A percentile compares a stretch with the other conserved stretches of the same genome.
phyloP scores from a whole-genome alignment of 176 grass and related monocot genomes.

The Phragmites australis region DNA sequence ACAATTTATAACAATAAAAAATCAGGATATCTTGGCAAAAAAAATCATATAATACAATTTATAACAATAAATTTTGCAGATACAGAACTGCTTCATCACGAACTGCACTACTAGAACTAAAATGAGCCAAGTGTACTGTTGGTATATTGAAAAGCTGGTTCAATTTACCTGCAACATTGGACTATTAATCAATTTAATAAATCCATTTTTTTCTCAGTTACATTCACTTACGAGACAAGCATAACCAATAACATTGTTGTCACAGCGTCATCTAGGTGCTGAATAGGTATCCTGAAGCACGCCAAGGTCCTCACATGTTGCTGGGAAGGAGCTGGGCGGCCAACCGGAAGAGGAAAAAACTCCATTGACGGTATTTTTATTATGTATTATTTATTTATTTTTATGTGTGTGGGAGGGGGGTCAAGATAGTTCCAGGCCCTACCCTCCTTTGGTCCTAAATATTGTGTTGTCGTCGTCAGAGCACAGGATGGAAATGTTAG shows the following conservation, averaged over 20 bases:
- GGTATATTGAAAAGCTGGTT: neutral
- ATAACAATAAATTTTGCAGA: constrained; percentile 15
- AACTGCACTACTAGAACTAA: constrained; percentile 17
- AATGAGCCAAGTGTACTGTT: neutral
- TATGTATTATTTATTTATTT: neutral
- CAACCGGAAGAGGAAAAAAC: too few species aligned
- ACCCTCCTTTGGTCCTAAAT: neutral
- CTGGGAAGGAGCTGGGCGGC: too few species aligned
- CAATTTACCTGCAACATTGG: neutral
- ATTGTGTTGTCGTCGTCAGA: too few species aligned
- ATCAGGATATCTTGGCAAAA: neutral
- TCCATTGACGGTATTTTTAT: too few species aligned
- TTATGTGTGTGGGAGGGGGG: neutral
- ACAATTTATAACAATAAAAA: constrained; percentile 21
- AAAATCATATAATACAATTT: neutral
- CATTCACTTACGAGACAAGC: neutral
- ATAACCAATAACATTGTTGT: neutral
- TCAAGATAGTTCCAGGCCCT: neutral
- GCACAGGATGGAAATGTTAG: neutral
- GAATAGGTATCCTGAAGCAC: too few species aligned
- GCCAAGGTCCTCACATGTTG: too few species aligned
- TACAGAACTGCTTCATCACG: neutral
- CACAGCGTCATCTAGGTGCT: too few species aligned
- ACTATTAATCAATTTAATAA: neutral
- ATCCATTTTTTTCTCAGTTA: neutral